These are phyloP conservation scores for Mycena galericulata DNA, from an alignment of 768 basidiomycete species.

Conservation along the genomic window DNA sequence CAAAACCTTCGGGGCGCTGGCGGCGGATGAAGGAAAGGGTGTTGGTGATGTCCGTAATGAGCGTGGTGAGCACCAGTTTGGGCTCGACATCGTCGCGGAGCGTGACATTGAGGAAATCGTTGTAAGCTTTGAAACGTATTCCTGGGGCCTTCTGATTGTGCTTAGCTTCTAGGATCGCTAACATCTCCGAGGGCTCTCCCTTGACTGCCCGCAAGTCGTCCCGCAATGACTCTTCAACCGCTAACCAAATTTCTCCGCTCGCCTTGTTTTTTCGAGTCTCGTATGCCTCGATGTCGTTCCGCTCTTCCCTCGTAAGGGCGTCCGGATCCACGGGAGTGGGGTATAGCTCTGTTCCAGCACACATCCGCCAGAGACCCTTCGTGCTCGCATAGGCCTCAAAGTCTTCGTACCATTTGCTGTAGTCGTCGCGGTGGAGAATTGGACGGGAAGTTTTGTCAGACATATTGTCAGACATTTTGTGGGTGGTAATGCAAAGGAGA, in stretches of 20 bases:
- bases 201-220: slow-evolving; percentile 3
- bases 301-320: slow-evolving; percentile 8
- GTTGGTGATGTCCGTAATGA: not conserved
- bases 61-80: not conserved
- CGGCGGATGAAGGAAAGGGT: slow-evolving; percentile 5
- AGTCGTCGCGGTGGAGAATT: not conserved
- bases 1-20: not conserved
- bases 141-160: slow-evolving; percentile 19
- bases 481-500: not conserved
- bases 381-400: slow-evolving; percentile 6
- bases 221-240: slow-evolving; percentile 11
- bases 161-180: slow-evolving; percentile 1
- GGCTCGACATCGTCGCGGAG: slow-evolving; percentile 9
- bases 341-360: not conserved
- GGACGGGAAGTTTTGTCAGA: not conserved
- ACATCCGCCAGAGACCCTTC: slow-evolving; percentile 14
- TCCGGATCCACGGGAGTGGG: not conserved
- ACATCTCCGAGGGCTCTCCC: slow-evolving; percentile 5
- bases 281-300: slow-evolving; percentile 4
- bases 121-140: slow-evolving; percentile 16
- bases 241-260: slow-evolving; percentile 8
- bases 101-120: slow-evolving; percentile 4
- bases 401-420: not conserved
- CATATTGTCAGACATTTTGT: not conserved
- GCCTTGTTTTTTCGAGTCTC: slow-evolving; percentile 12